Evolutionary conservation across 371 early-diverging fungal species (phyloP).

Genomic region (Mortierella sp.): DNA sequence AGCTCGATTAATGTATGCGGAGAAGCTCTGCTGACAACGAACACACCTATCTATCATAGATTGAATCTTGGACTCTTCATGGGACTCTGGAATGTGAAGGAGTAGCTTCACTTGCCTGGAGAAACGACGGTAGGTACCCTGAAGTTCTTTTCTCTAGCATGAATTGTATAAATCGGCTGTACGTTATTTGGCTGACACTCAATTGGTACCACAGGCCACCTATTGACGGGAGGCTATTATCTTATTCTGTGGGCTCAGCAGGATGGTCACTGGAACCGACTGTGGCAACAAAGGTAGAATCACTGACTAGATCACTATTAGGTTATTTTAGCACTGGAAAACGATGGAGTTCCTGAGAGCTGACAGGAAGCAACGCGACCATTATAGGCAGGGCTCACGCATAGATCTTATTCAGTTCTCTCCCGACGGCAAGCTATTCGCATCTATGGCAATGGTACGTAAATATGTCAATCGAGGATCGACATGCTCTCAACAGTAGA

Average conservation of each 20-base stretch:
- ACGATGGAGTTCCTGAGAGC: neutral
- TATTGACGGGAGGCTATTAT: conserved; percentile 28
- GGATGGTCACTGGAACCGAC: conserved; percentile 21
- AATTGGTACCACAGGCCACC: conserved; percentile 9
- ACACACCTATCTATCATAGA: conserved; percentile 14
- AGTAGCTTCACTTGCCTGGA: conserved; percentile 50
- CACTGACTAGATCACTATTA: neutral
- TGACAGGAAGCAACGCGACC: neutral
- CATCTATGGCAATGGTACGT: conserved; percentile 73
- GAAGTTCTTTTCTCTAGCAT: neutral
- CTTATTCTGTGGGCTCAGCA: conserved; percentile 28
- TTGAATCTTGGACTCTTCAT: conserved; percentile 33
- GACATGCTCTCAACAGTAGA: neutral
- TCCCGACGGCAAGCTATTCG: conserved; percentile 77
- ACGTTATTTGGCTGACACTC: neutral
- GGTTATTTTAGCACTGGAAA: neutral
- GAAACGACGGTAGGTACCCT: conserved; percentile 38
- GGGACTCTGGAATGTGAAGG: conserved; percentile 34
- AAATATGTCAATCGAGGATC: neutral
- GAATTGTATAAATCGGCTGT: neutral
- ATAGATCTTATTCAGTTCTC: conserved; percentile 70
- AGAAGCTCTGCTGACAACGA: neutral
- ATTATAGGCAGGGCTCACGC: conserved; percentile 31
- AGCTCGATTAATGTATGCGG: neutral
- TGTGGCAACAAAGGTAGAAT: conserved; percentile 41